Evolutionary conservation across 345 rosid species (phyloP), one percentile per base, ranked within the genome.

Genomic region (Salix viminalis): DNA sequence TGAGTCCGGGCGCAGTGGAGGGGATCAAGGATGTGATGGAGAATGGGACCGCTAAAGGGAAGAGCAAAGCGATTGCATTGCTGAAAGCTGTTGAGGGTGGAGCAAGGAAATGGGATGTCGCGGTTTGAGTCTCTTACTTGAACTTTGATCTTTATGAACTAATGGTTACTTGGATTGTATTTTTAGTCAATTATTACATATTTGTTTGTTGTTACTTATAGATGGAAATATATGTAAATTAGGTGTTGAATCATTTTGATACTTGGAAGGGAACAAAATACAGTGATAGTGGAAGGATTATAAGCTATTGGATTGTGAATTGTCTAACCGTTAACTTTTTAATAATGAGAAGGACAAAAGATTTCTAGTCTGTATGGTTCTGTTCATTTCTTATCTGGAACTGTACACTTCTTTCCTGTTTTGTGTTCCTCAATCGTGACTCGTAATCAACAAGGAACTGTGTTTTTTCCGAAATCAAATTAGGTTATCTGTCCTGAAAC

Each of bases 31-130:
- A 82, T 14, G 92, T 93, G 14, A 89, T 80, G 19, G 89, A 90
- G 82, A 85, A 75, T 16, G 97, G 97, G 6, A 86, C 84, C 42
- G 67, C 70, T 2, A 92, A 90, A 82, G 97, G 97, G 67, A 90
- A 85, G 86, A 82, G 46, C 61, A 95, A 95, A 65, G 97, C 91
- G 1, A 2, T 87, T 39, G 89, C 83, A 28, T 75, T 94, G 80
- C 73, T 92, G 76, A 83, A 84, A 79, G 67, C 87, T 28, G 80
- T 76, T 5, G 82, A 79, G 26, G 80, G 70, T 18, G 77, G 76
- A 56, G 72, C 65, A 12, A 65, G 54, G 48, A 34, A 41, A 70
- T 28, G 72, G 68, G 26, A 60, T 18, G 72, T 69, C 81, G 13
- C 78, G 78, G 69, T 82, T 82, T 30, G 73, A 85, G 65, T 62